These are phyloP conservation scores for Litchi chinensis DNA, from an alignment of 345 rosid species.

Conservation along the genomic window DNA sequence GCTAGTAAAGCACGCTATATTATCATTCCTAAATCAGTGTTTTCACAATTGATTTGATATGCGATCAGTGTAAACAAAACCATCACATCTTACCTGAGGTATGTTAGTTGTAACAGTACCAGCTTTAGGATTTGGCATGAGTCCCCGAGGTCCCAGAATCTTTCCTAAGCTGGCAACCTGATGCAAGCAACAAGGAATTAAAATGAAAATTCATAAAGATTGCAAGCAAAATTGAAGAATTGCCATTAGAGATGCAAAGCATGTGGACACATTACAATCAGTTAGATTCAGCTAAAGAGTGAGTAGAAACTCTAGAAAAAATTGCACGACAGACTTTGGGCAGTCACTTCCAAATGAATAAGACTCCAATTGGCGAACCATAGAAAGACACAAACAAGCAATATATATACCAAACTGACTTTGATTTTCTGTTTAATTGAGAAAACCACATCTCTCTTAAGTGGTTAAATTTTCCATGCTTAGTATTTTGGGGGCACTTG, in stretches of 20 bases:
- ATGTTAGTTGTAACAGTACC: slow-evolving; percentile 88
- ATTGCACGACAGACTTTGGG: not conserved
- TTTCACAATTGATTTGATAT: not conserved
- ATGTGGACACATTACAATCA: not conserved
- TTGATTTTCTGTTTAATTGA: not conserved
- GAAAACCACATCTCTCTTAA: not conserved
- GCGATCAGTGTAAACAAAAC: not conserved
- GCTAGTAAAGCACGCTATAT: not conserved
- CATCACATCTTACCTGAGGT: slow-evolving; percentile 63
- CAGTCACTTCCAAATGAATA: not conserved
- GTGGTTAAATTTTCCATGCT: not conserved
- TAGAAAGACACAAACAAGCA: not conserved
- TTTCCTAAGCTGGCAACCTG: slow-evolving; percentile 97
- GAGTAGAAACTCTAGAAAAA: not conserved
- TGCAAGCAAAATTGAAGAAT: slow-evolving; percentile 1
- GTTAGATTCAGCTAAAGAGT: not conserved
- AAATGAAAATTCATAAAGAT: not conserved
- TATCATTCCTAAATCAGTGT: not conserved
- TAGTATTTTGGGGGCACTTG: not conserved
- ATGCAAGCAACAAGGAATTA: slow-evolving; percentile 24
- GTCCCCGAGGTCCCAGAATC: slow-evolving; percentile 98
- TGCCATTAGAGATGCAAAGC: not conserved
- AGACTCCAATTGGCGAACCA: not conserved
- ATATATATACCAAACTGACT: not conserved
- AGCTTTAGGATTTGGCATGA: slow-evolving; percentile 99